Evolutionary conservation across 148 eudicot species (phyloP), one percentile per base, ranked within the genome.

Genomic region (Fagopyrum homotropicum): DNA sequence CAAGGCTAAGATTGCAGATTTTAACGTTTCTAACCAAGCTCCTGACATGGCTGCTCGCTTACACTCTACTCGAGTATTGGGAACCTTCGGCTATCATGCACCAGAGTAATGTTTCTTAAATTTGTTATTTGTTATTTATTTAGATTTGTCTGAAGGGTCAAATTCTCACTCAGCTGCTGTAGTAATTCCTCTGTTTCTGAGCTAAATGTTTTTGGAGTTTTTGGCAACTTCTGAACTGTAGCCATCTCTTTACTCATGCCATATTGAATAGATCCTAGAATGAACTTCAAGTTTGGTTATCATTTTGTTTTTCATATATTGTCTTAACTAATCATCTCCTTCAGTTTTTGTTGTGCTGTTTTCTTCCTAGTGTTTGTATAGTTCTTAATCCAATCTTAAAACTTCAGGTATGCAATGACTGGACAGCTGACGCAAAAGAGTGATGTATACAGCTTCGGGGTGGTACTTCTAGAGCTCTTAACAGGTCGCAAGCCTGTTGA

Each of bases 41-140:
- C 91, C 91, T 75, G 91, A 88, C 81, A 88, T 86, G 89, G 91
- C 91, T 81, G 91, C 91, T 78, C 89, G 91, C 73, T 86, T 88
- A 56, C 91, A 88, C 78, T 88, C 91, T 69, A 88, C 91, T 50
- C 76, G 91, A 45, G 91, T 88, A 52, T 79, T 88, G 81, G 91
- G 91, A 71, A 88, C 91, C 76, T 88, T 88, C 45, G 89, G 91
- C 73, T 88, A 88, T 80, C 91, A 88, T 81, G 91, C 91, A 81
- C 91, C 91, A 76, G 91, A 88, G 90, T 87, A 83, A 81, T 52
- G 50, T 49, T 56, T 73, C 26, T 17, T 30, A 54, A 45, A 56
- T 49, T 45, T 29, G 40, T 35, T 75, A 56, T 49, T 45, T 29
- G 40, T 35, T 75, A 4, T 44, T 59, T 59, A 30, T 9, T 40